Conservation (phyloP, 129 eudicot species). For the Rutidosis leptorrhynchoides region DNA sequence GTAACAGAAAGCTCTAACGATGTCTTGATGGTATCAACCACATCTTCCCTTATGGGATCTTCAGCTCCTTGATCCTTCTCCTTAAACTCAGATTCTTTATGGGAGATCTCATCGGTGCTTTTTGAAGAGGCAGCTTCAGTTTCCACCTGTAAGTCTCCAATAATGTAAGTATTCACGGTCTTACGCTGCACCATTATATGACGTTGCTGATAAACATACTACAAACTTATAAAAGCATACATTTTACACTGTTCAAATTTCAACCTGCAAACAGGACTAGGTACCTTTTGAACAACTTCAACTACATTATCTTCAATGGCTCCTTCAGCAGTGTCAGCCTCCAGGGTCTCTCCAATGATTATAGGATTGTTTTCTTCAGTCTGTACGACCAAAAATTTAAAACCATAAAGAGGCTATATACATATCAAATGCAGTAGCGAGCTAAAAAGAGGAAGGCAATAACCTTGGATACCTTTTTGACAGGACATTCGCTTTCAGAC, state of each 20-base stretch:
- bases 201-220: constrained; percentile 18
- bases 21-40: constrained; percentile 19
- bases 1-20: constrained; percentile 27
- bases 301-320: constrained; percentile 15
- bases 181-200: constrained; percentile 27
- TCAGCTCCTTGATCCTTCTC: constrained; percentile 20
- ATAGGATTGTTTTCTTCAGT: constrained; percentile 13
- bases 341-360: constrained; percentile 18
- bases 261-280: constrained; percentile 14
- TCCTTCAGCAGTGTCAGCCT: constrained; percentile 15
- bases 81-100: constrained; percentile 14
- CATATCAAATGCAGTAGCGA: constrained; percentile 5
- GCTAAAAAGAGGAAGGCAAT: not conserved
- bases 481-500: constrained; percentile 14
- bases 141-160: constrained; percentile 20
- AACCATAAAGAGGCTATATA: not conserved
- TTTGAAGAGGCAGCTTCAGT: constrained; percentile 24
- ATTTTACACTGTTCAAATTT: not conserved
- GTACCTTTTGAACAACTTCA: constrained; percentile 19
- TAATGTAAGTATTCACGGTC: constrained; percentile 11
- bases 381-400: constrained; percentile 20
- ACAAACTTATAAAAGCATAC: constrained; percentile 5
- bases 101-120: not conserved
- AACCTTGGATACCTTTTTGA: constrained; percentile 16
- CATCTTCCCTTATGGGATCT: constrained; percentile 17